phyloP scores from a whole-genome alignment of 495 filamentous ascomycete species.

The Penicillium longicatenatum region DNA sequence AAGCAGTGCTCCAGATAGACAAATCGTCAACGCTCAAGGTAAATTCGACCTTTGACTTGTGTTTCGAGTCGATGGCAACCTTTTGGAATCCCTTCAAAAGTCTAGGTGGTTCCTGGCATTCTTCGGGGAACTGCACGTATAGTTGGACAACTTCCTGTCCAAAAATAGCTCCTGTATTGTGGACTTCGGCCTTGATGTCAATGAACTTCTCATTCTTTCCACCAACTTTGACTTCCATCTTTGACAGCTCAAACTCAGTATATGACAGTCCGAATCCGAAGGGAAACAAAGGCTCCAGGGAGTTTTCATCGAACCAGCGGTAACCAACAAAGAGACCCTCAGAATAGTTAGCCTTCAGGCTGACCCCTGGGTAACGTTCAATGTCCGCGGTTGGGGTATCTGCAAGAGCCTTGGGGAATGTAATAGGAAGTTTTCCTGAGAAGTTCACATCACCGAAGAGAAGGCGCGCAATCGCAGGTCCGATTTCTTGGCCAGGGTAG shows the following conservation, averaged over 20 bases:
- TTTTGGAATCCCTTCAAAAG: constrained; percentile 66
- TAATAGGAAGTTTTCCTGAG: constrained; percentile 2
- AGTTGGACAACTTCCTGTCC: constrained; percentile 66
- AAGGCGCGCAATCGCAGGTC: constrained; percentile 2
- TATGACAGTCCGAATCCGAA: constrained; percentile 78
- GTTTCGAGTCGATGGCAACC: constrained; percentile 42
- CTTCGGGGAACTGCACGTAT: constrained; percentile 59
- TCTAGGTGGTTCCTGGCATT: constrained; percentile 22
- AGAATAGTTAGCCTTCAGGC: constrained; percentile 2
- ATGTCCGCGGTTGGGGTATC: constrained; percentile 1
- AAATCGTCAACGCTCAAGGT: constrained; percentile 61
- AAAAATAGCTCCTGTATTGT: constrained; percentile 53
- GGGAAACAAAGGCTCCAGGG: constrained; percentile 62
- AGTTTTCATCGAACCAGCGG: constrained; percentile 65
- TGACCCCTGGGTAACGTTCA: constrained; percentile 2
- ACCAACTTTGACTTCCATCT: constrained; percentile 1
- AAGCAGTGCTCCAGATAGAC: constrained; percentile 63
- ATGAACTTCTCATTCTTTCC: constrained; percentile 30
- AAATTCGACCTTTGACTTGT: constrained; percentile 49
- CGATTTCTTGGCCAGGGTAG: constrained; percentile 5
- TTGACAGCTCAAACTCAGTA: constrained; percentile 56
- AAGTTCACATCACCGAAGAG: constrained; percentile 7
- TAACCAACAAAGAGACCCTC: constrained; percentile 76
- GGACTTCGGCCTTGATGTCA: constrained; percentile 27
- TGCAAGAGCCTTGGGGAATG: constrained; percentile 3